These are phyloP conservation scores for Fusarium kyushuense DNA, from an alignment of 2,329 filamentous ascomycete species.

Conservation along the genomic window DNA sequence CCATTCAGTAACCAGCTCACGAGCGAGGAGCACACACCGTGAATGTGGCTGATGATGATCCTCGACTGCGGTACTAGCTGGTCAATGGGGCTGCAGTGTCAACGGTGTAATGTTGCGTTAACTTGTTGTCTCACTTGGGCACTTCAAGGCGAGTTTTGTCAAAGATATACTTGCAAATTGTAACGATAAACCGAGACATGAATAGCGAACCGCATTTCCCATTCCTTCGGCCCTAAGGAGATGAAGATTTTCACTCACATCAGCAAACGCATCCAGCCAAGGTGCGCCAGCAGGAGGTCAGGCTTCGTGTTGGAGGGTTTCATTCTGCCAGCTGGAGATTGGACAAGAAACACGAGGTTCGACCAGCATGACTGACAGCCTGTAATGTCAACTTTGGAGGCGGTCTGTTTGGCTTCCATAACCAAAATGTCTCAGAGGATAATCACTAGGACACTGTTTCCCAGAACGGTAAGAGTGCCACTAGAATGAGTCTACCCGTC, in stretches of 20 bases:
- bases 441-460: conserved; percentile 5
- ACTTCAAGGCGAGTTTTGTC: neutral
- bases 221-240: conserved; percentile 22
- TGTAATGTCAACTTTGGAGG: conserved; percentile 5
- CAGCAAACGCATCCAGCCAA: neutral
- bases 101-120: neutral
- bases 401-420: conserved; percentile 21
- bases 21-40: conserved; percentile 14
- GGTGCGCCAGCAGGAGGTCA: conserved; percentile 6
- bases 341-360: conserved; percentile 18
- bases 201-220: neutral
- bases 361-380: conserved; percentile 2
- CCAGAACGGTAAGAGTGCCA: conserved; percentile 3
- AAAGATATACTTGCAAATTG: neutral
- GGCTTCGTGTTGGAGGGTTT: conserved; percentile 22
- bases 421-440: conserved; percentile 11
- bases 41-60: conserved; percentile 30
- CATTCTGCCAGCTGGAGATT: conserved; percentile 34
- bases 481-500: conserved; percentile 9
- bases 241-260: neutral
- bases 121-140: conserved; percentile 10
- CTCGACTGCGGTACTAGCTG: neutral
- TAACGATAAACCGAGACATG: conserved; percentile 7
- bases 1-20: conserved; percentile 14
- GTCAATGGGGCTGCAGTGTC: neutral